These are phyloP conservation scores for Apiospora marii DNA, from an alignment of 2,329 filamentous ascomycete species.

Conservation along the genomic window DNA sequence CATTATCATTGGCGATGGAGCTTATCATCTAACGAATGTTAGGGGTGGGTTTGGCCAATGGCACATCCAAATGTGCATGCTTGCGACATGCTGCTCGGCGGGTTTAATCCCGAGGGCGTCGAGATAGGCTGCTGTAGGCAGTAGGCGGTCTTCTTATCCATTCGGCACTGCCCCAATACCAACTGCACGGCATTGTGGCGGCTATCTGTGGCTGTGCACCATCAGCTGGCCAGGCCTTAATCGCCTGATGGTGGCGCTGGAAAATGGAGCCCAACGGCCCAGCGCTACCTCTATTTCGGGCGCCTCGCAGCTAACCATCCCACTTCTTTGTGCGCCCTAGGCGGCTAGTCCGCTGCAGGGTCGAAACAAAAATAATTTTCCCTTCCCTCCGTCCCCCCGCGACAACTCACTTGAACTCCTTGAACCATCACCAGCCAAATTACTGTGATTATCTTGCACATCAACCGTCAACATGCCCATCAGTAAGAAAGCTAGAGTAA, in stretches of 20 bases:
- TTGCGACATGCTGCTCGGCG: no score
- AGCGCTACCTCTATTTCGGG: neutral
- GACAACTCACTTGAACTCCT: neutral
- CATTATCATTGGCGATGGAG: no score
- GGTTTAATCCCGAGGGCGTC: no score
- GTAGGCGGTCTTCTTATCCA: neutral
- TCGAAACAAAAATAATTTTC: slow-evolving; percentile 21
- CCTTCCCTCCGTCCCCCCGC: neutral
- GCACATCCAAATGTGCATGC: no score
- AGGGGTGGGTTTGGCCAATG: no score
- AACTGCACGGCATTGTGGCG: neutral
- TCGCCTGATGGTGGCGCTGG: neutral
- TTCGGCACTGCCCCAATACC: no score
- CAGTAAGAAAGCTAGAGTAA: slow-evolving; percentile 31
- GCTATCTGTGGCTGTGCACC: neutral
- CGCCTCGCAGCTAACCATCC: neutral
- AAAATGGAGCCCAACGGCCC: neutral
- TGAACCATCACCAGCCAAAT: neutral
- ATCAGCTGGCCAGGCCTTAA: neutral
- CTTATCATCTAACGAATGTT: no score
- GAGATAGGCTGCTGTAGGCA: neutral
- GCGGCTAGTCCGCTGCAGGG: slow-evolving; percentile 9
- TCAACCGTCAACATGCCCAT: slow-evolving; percentile 27
- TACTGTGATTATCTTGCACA: neutral
- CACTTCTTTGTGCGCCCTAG: slow-evolving; percentile 14